Base-by-base conservation (phyloP, 805 yeast genomes). In the Kazachstania viticola region DNA sequence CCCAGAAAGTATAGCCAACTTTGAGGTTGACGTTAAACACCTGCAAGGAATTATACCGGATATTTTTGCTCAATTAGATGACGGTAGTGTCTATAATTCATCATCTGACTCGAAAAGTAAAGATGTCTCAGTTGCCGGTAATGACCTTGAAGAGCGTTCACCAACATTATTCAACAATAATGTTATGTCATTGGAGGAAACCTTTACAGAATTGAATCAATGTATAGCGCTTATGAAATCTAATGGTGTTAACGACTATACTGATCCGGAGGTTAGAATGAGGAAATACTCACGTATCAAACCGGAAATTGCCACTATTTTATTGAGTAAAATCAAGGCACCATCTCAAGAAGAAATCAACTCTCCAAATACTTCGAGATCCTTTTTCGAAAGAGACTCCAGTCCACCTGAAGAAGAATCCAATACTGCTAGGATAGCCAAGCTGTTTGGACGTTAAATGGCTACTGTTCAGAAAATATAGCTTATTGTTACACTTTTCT, bases 191-290 rank as follows among this genome's bases (percentile, higher is more conserved):
- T 58, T 82, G 27, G 74, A 75, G 37, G 73, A 84, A 8, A 79
- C 88, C 29, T 79, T 84, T 42, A 65, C 74, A 5, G 91, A 81
- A 45, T 66, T 87, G 35, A 69, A 85, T 40, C 96, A 88, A 58
- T 71, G 79, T 34, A 73, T 88, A 18, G 77, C 78, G 38, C 58
- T 88, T 36, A 60, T 91, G 41, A 67, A 72, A 41, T 64, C 69
- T 15, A 82, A 80, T 11, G 69, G 71, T 39, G 59, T 70, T 35
- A 81, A 75, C 18, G 79, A 71, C 24, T 84, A 75, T 54, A 67
- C 63, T 42, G 72, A 73, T 39, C 67, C 70, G 9, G 61, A 63
- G 9, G 49, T 62, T 3, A 62, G 83, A 40, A 63, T 66, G 67
- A 73, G 77, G 41, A 73, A 75, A 40, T 87, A 74, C 48, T 83